phyloP scores from a whole-genome alignment of 1,284 basidiomycete species.

The Fomes fomentarius region DNA sequence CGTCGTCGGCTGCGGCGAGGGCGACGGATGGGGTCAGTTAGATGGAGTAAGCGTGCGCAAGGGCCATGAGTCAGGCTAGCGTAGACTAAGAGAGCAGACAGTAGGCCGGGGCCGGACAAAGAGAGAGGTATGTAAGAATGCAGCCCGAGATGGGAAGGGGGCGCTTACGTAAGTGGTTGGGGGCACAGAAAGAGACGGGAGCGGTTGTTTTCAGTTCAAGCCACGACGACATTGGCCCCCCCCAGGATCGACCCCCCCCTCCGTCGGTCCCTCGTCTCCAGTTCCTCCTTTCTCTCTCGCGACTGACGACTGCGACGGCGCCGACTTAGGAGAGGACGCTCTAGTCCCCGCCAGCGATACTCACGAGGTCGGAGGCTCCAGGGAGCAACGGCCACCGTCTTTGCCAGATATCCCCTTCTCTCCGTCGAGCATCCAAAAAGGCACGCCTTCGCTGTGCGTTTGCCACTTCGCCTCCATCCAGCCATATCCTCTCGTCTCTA shows the following conservation, averaged over 20 bases:
- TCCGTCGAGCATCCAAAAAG: conserved; percentile 57
- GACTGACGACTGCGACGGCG: conserved; percentile 47
- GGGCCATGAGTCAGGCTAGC: background rate
- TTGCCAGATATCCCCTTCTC: conserved; percentile 43
- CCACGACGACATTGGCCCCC: conserved; percentile 38
- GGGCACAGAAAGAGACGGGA: conserved; percentile 13
- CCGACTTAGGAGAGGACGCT: conserved; percentile 39
- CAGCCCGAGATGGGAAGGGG: conserved; percentile 5
- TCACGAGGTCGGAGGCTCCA: conserved; percentile 31
- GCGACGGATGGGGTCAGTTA: background rate
- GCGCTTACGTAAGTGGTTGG: conserved; percentile 28
- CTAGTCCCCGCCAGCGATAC: conserved; percentile 32
- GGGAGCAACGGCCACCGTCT: conserved; percentile 27
- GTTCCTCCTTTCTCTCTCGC: conserved; percentile 37
- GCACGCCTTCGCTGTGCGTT: conserved; percentile 92
- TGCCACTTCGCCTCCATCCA: conserved; percentile 51
- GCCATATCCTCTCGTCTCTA: conserved; percentile 34
- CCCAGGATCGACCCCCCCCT: conserved; percentile 50
- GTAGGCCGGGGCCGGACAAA: background rate
- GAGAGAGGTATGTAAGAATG: conserved; percentile 6
- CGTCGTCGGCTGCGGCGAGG: background rate
- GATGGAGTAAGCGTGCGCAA: conserved; percentile 2
- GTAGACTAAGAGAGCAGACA: conserved; percentile 3
- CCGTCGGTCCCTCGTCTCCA: conserved; percentile 43
- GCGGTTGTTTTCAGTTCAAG: conserved; percentile 28